Evolutionary conservation across 2,329 filamentous ascomycete species (phyloP).

Genomic region (Parastagonospora nodorum): DNA sequence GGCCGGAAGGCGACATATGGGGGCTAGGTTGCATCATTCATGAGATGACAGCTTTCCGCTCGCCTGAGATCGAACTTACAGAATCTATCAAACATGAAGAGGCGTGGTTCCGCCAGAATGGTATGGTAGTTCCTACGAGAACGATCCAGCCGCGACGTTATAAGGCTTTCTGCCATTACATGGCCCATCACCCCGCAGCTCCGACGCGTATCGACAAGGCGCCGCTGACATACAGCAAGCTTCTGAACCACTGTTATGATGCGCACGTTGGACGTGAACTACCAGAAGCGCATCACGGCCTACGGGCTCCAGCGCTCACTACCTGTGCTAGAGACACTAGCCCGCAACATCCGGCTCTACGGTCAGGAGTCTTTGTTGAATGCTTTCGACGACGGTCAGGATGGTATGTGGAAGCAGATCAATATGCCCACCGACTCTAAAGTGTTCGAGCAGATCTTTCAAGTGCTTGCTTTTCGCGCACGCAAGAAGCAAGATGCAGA

Average conservation of each 20-base stretch:
- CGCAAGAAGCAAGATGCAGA: not conserved
- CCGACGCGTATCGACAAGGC: not conserved
- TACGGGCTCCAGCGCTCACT: not conserved
- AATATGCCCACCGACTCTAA: not conserved
- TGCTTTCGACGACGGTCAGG: not conserved
- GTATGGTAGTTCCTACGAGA: not conserved
- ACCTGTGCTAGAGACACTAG: not conserved
- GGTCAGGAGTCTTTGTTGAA: not conserved
- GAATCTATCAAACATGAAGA: not conserved
- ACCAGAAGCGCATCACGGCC: constrained; percentile 2
- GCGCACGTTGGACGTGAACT: constrained; percentile 1
- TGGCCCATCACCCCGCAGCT: not conserved
- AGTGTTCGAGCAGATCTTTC: constrained; percentile 1
- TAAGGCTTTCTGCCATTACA: not conserved
- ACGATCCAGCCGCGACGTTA: not conserved
- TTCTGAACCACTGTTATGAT: constrained; percentile 8
- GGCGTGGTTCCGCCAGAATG: not conserved
- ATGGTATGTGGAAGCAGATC: not conserved
- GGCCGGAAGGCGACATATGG: no score
- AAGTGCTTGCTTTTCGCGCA: not conserved
- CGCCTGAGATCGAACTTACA: not conserved
- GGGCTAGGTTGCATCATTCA: no score
- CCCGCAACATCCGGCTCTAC: not conserved
- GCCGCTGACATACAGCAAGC: not conserved
- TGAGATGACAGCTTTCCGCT: no score